Evolutionary conservation across 192 early-diverging fungal species (phyloP), one percentile per base, ranked within the genome.

Genomic region (Phycomyces nitens): DNA sequence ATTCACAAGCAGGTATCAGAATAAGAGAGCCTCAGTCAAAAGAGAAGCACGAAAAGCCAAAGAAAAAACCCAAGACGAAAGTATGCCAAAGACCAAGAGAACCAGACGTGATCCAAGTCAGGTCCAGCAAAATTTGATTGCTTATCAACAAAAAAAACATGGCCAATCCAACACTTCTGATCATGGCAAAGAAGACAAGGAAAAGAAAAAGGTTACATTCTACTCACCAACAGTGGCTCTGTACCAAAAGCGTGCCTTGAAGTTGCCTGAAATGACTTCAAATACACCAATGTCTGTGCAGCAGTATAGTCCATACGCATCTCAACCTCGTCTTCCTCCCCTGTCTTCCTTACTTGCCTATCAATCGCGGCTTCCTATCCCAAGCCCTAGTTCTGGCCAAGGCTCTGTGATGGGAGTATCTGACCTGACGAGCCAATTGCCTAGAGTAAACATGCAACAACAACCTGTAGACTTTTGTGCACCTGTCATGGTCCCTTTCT

Each of bases 401-500:
- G n/a, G n/a, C 27, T 34, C 15, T 27, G 18, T 56, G n/a, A 24
- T 53, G 5, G 8, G 27, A 53, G 9, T 38, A 11, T 5, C 8
- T 2, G 26, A n/a, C 5, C 18, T 5, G 3, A 38, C 26, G 10
- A 14, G 21, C 41, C 57, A 24, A 44, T 44, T 59, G 21, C 57
- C 57, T 9, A 29, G 22, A 40, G 41, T 59, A 34, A 34, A 34
- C 29, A 34, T 34, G 3, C 29, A 34, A 34, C 29, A 34, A 34
- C 29, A 34, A 7, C 29, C 2, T 20, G 14, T 38, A 21, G n/a
- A 27, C 16, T 9, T 29, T 5, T 20, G 20, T 2, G 21, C 1
- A 23, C 7, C 21, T 16, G 23, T 4, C 11, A 15, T 56, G 8
- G 56, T 65, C 11, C 55, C 64, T 4, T 65, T 54, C 23, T 65